Conservation (phyloP, 257 asterid genomes). For the Solanum chiquidenum region DNA sequence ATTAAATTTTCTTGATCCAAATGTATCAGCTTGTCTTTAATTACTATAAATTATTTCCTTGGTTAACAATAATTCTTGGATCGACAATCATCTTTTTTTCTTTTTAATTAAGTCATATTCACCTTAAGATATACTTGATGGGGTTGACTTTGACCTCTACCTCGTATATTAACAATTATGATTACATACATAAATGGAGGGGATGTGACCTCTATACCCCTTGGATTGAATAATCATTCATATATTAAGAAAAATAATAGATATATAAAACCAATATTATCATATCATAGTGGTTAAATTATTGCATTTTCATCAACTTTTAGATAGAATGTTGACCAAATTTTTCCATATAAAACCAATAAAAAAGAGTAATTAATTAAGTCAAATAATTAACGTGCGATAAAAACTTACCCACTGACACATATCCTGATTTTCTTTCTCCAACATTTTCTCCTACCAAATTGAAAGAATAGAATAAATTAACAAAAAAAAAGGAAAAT, state of each 20-base stretch:
- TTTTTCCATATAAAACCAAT: not conserved
- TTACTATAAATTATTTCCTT: not conserved
- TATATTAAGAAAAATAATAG: not conserved
- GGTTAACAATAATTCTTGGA: not conserved
- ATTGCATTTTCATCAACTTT: not conserved
- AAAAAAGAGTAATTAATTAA: not conserved
- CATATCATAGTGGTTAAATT: not conserved
- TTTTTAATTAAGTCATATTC: not conserved
- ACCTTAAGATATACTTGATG: not conserved
- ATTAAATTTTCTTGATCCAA: not conserved
- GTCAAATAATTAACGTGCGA: not conserved
- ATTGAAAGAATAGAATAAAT: not conserved
- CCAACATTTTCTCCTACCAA: slow-evolving; percentile 48
- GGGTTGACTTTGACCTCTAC: not conserved
- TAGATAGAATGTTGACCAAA: not conserved
- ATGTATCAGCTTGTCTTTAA: too few species aligned
- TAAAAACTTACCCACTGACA: slow-evolving; percentile 50
- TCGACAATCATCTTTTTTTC: too few species aligned
- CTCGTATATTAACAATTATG: not conserved
- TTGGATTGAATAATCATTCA: not conserved
- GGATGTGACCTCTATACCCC: not conserved
- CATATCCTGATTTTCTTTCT: slow-evolving; percentile 76
- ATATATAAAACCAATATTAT: not conserved
- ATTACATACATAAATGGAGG: not conserved
- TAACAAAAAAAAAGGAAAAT: not conserved